Evolutionary conservation across 2,329 filamentous ascomycete species (phyloP).

Genomic region (Arachnopeziza araneosa): DNA sequence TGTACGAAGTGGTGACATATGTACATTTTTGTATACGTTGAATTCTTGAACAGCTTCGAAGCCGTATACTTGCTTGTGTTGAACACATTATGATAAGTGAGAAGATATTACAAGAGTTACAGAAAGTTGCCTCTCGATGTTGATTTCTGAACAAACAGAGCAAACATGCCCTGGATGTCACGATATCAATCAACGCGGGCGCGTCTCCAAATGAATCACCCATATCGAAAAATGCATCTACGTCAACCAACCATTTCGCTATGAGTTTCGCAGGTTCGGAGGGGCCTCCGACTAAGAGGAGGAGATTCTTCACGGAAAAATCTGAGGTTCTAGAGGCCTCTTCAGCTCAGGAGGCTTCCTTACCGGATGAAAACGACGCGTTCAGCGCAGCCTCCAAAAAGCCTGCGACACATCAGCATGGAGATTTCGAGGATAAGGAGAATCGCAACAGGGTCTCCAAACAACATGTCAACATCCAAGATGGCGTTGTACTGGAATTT

Average conservation of each 20-base stretch:
- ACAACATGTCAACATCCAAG: conserved; percentile 9
- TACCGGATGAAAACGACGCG: conserved; percentile 26
- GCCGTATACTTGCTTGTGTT: conserved; percentile 19
- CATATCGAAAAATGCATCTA: conserved; percentile 5
- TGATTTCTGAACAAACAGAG: not conserved
- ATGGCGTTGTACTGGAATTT: conserved; percentile 35
- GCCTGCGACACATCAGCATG: not conserved
- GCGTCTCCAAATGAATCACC: conserved; percentile 18
- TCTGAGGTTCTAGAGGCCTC: conserved; percentile 21
- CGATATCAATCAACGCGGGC: conserved; percentile 16
- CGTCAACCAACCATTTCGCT: conserved; percentile 10
- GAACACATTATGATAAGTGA: conserved; percentile 25
- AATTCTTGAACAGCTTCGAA: conserved; percentile 14
- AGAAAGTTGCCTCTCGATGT: not conserved
- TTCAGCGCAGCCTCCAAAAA: conserved; percentile 2
- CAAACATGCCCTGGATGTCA: conserved; percentile 6
- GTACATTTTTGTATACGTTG: conserved; percentile 14
- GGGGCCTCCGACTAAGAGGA: conserved; percentile 43
- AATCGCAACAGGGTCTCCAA: conserved; percentile 1
- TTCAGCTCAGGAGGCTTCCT: conserved; percentile 12
- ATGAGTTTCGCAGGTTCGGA: conserved; percentile 35
- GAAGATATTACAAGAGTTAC: conserved; percentile 1
- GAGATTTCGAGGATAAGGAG: not conserved
- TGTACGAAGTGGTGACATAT: conserved; percentile 30
- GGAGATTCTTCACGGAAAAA: conserved; percentile 40